These are phyloP conservation scores for Fusarium mexicanum DNA, from an alignment of 2,329 filamentous ascomycete genomes.

Conservation along the genomic window DNA sequence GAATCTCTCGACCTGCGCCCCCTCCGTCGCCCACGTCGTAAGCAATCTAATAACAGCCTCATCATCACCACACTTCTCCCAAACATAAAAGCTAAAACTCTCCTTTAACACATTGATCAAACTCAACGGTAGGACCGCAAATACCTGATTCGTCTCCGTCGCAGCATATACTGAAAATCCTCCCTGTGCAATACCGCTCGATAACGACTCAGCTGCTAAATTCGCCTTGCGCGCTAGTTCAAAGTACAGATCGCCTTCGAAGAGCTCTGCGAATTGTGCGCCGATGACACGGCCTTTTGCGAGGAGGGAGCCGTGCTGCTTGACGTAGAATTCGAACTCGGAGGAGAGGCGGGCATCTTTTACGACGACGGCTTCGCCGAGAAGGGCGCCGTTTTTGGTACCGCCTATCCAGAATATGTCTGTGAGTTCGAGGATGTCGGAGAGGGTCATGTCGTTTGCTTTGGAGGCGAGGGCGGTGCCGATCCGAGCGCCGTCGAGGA, in stretches of 20 bases:
- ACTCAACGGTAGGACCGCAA: slow-evolving; percentile 53
- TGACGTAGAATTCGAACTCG: slow-evolving; percentile 62
- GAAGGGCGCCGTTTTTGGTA: slow-evolving; percentile 61
- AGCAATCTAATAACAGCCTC: slow-evolving; percentile 56
- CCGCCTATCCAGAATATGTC: slow-evolving; percentile 66
- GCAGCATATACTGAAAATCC: slow-evolving; percentile 55
- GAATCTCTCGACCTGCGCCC: slow-evolving; percentile 53
- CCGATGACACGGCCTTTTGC: slow-evolving; percentile 61
- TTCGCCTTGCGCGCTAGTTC: slow-evolving; percentile 58
- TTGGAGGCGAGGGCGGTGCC: slow-evolving; percentile 54
- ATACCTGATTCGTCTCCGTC: slow-evolving; percentile 63
- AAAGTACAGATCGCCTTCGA: slow-evolving; percentile 57
- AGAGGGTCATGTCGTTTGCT: slow-evolving; percentile 54
- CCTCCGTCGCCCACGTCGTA: slow-evolving; percentile 62
- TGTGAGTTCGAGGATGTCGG: slow-evolving; percentile 57
- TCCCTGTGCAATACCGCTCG: slow-evolving; percentile 52
- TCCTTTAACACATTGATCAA: slow-evolving; percentile 54
- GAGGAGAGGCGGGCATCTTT: slow-evolving; percentile 53
- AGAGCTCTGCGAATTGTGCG: slow-evolving; percentile 60
- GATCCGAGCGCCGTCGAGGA: slow-evolving; percentile 60
- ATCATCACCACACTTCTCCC: slow-evolving; percentile 55
- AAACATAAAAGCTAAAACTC: slow-evolving; percentile 58
- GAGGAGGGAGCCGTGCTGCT: slow-evolving; percentile 61
- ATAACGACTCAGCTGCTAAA: slow-evolving; percentile 54
- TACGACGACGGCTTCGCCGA: slow-evolving; percentile 62